These are phyloP conservation scores for Crithidia fasciculata DNA, from an alignment of 208 protist species.

Conservation along the genomic window DNA sequence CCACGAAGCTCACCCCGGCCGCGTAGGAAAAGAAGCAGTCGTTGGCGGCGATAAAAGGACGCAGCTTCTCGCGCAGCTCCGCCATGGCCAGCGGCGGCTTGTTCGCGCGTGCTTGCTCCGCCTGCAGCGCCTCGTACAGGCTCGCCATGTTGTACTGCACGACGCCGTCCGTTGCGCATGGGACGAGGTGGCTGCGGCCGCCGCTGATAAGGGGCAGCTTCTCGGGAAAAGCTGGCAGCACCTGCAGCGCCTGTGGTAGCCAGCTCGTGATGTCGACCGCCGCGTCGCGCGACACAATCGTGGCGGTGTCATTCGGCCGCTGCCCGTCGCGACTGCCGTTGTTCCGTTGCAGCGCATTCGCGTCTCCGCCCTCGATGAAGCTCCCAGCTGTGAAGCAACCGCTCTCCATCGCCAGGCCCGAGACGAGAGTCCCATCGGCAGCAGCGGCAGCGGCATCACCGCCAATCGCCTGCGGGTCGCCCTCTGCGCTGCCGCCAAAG, in stretches of 20 bases:
- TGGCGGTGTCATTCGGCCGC: not conserved
- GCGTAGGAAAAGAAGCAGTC: slow-evolving; percentile 80
- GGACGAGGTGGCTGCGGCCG: slow-evolving; percentile 56
- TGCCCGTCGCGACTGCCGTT: not conserved
- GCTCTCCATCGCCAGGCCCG: not conserved
- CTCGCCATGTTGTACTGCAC: slow-evolving; percentile 76
- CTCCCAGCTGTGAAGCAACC: slow-evolving; percentile 4
- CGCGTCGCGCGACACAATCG: slow-evolving; percentile 22
- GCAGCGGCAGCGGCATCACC: not conserved
- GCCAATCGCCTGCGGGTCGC: not conserved
- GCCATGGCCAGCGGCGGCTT: slow-evolving; percentile 40
- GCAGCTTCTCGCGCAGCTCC: slow-evolving; percentile 55
- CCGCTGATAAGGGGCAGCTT: slow-evolving; percentile 38
- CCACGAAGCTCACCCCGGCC: slow-evolving; percentile 72
- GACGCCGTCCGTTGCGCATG: slow-evolving; percentile 49
- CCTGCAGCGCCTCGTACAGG: slow-evolving; percentile 62
- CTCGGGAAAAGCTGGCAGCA: slow-evolving; percentile 64
- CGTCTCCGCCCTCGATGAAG: slow-evolving; percentile 1
- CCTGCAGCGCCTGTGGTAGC: slow-evolving; percentile 58
- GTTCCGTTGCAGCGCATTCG: not conserved
- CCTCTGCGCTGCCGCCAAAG: slow-evolving; percentile 7
- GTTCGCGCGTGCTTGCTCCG: slow-evolving; percentile 40
- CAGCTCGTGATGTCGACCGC: slow-evolving; percentile 62
- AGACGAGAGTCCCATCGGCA: not conserved
- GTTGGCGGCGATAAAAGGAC: slow-evolving; percentile 73